A percentile compares a stretch with the other conserved stretches of the same genome.
Conservation (phyloP, 495 filamentous ascomycete genomes). For the Platismatia glauca region DNA sequence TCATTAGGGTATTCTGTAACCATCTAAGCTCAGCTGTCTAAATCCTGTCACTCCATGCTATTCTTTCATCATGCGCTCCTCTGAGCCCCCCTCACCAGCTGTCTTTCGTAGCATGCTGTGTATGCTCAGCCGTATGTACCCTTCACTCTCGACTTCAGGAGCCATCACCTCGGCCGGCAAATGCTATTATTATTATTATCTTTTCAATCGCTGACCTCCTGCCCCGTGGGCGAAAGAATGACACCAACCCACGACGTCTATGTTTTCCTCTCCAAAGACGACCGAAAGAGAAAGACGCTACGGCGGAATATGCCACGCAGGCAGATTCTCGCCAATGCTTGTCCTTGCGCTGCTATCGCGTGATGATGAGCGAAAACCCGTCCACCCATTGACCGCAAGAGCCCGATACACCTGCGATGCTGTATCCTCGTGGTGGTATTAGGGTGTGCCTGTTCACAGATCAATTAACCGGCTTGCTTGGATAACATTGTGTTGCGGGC, state of each 20-base stretch:
- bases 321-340: background rate
- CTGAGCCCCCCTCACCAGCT: background rate
- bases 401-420: constrained; percentile 78
- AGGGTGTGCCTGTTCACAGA: constrained; percentile 60
- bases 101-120: constrained; percentile 5
- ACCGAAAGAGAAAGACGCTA: background rate
- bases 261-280: background rate
- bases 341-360: constrained; percentile 38
- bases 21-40: constrained; percentile 10
- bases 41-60: background rate
- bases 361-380: constrained; percentile 80
- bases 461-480: background rate
- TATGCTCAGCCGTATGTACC: background rate
- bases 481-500: background rate
- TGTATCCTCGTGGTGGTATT: constrained; percentile 83
- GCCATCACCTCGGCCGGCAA: background rate
- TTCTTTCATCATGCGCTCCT: background rate
- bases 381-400: constrained; percentile 78
- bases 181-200: background rate
- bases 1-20: constrained; percentile 3
- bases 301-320: background rate
- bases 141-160: background rate
- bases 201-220: background rate
- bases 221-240: background rate
- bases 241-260: background rate